Conservation (phyloP, 1,284 basidiomycete genomes). For the Pyrrhoderma lamaoense region DNA sequence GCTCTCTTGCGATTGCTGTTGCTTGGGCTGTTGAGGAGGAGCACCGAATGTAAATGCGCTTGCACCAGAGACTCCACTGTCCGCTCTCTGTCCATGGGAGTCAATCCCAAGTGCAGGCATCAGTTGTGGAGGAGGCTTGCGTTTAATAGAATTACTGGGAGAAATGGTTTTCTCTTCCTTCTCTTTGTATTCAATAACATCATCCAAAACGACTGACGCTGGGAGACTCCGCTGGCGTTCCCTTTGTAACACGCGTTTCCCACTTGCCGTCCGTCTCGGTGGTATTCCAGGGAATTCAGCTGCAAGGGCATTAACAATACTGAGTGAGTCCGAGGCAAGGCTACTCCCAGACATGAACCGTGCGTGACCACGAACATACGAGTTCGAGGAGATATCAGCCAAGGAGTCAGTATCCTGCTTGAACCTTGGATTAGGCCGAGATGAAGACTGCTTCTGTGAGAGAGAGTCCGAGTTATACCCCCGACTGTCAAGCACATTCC, state of each 20-base stretch:
- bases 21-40: background rate
- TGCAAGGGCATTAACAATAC: conserved; percentile 41
- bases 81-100: background rate
- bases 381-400: background rate
- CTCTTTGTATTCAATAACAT: conserved; percentile 2
- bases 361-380: conserved; percentile 4
- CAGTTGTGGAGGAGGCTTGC: conserved; percentile 15
- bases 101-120: background rate
- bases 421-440: conserved; percentile 13
- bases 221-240: too few species aligned
- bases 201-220: background rate
- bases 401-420: background rate
- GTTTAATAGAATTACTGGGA: conserved; percentile 17
- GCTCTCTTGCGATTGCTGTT: conserved; percentile 1
- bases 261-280: conserved; percentile 25
- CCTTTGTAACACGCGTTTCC: background rate
- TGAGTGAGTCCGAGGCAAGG: conserved; percentile 32
- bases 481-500: background rate
- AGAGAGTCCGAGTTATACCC: background rate
- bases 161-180: conserved; percentile 8
- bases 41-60: background rate
- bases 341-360: conserved; percentile 21
- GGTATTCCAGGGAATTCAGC: conserved; percentile 46
- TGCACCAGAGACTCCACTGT: background rate
- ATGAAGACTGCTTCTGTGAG: background rate